Evolutionary conservation across 768 basidiomycete genomes (phyloP), one percentile per base, ranked within the genome.

Genomic region (Rhodotorula kratochvilovae): DNA sequence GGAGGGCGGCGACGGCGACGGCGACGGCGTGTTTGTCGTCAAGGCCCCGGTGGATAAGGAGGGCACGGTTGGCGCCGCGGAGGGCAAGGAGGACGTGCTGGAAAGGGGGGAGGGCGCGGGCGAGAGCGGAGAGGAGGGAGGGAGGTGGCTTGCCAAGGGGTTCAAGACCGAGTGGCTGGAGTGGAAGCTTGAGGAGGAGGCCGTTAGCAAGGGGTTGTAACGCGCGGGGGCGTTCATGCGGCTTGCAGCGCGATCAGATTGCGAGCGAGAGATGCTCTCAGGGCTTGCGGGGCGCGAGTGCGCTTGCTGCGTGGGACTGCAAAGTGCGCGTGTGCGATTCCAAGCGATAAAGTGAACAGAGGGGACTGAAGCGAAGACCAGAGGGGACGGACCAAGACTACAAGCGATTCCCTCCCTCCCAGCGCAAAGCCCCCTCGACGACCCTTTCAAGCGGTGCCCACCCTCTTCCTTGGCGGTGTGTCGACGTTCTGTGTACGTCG

Each of bases 131-230:
- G 70, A 67, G n/a, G 64, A 63, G 27, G 73, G 67, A 11, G 73
- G 70, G 5, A 36, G 61, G 42, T 75, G 73, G 73, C 33, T 71
- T 1, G 73, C 73, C 17, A 71, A 64, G 58, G 73, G 56, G 36
- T 75, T 68, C 46, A 46, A 66, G 63, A 53, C 63, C 16, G 70
- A 62, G 33, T 75, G 73, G 73, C 46, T 69, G 10, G 66, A 51
- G 54, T 59, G 42, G 31, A 75, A 63, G 54, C 55, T 75, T 43
- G 61, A 71, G 39, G 73, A 75, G 42, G 59, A 66, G 45, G 67
- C 54, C 35, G 42, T 62, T 13, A 27, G 45, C 7, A 75, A 75
- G 55, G 61, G 66, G 3, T 2, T 50, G 39, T 63, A 33, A 36
- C 33, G 10, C n/a, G n/a, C 13, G 12, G 51, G 45, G 45, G 51